Base-by-base conservation (phyloP, 495 filamentous ascomycete genomes). In the Staphylotrichum tortipilum region DNA sequence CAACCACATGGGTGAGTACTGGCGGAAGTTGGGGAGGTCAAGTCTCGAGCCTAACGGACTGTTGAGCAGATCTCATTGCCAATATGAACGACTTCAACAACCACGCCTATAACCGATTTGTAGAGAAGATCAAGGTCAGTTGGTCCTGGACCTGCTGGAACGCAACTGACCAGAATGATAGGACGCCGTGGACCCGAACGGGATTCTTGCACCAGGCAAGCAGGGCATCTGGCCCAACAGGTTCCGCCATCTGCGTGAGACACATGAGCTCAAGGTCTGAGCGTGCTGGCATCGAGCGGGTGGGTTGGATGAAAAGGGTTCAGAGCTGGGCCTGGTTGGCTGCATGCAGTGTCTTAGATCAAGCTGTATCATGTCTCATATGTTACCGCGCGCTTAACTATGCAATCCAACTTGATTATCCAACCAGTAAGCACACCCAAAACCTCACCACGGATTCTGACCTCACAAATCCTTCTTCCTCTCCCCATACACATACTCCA, bases 71-170 rank as follows among this genome's bases (percentile, higher is more conserved):
- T 48, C 44, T 64, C 12, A 68, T 69, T 36, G 66, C 69, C 23
- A 56, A 68, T 22, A 49, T 70, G n/a, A 71, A 70, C 48, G 67
- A 71, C 48, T 71, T 71, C 37, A 71, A 71, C 46, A 54, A 58
- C 18, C 68, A 71, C 36, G 65, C 64, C 4, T 72, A 71, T 37
- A 65, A 68, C 22, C 61, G 64, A 14, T 70, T 72, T 49, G 61
- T 70, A 3, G 65, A 70, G 44, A 68, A 63, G 14, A 57, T 72
- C 54, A 72, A 72, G 60, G 65, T 70, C 0, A 44, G 50, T 48
- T 5, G 31, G 31, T 10, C 31, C 9, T 34, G 9, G 11, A 34
- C 9, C 31, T 34, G 31, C 9, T 34, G 26, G 11, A 12, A 12
- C 11, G n/a, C n/a, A 10, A 12, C 14, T 28, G 10, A 28, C 26